Evolutionary conservation across 2,329 filamentous ascomycete species (phyloP), one percentile per base, ranked within the genome.

Genomic region (Botrytis elliptica): DNA sequence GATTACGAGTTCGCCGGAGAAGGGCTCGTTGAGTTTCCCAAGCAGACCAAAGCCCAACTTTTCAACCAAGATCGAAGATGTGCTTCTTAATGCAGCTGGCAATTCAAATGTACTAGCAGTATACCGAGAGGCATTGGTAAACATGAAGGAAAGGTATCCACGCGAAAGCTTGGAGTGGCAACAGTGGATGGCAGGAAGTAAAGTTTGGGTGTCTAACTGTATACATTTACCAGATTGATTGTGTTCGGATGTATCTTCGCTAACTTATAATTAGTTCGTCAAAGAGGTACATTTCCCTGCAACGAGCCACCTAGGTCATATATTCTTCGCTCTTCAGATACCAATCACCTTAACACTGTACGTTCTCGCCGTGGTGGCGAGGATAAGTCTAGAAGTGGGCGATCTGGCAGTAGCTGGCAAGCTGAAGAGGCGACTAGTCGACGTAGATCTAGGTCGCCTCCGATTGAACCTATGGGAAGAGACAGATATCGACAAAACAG

Each of bases 131-230:
- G 46, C 49, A 10, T 29, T 59, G 14, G 25, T 36, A 33, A 68
- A 60, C 36, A 46, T 60, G 44, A 16, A 62, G 40, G 49, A 55
- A 22, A 68, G 63, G 49, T 73, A 68, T 46, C 70, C 73, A 36
- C 40, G 42, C 16, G 73, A 74, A 65, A 60, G 62, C 33, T 14
- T 46, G 14, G 57, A 75, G 20, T 74, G 74, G 74, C 65, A 71
- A 22, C 49, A 71, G 18, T 76, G 75, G 75, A 66, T 69, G 46
- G 69, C 68, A 18, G 63, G 73, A 55, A 70, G n/a, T 29, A 36
- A 74, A 52, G 57, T 76, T 7, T 76, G 75, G 75, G 4, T n/a
- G 4, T 42, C 64, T 25, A 72, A 69, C 25, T 71, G 75, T 76
- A 74, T 18, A 66, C 63, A 64, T 18, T 36, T 20, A 36, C 42